Conservation (phyloP, 2,329 filamentous ascomycete genomes). For the Penicillium sp. region DNA sequence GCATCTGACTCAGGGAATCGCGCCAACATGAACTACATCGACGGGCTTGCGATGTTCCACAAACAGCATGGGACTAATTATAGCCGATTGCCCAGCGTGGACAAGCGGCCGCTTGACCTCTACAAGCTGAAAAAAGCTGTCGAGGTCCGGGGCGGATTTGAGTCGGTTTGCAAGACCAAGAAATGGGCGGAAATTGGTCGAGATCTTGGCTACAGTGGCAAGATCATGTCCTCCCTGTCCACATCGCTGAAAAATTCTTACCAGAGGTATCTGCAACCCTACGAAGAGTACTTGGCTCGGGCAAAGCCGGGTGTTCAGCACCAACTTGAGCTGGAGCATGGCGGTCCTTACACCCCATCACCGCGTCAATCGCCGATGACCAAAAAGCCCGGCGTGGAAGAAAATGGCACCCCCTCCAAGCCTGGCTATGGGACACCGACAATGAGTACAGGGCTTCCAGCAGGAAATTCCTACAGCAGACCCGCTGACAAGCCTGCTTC, state of each 20-base stretch:
- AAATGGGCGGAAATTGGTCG: slow-evolving; percentile 99
- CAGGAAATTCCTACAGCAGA: slow-evolving; percentile 47
- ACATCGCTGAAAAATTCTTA: slow-evolving; percentile 98
- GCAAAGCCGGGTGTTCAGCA: slow-evolving; percentile 96
- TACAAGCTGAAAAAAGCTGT: slow-evolving; percentile 97
- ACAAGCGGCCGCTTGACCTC: slow-evolving; percentile 92
- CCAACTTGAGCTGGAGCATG: slow-evolving; percentile 86
- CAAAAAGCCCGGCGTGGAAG: slow-evolving; percentile 35
- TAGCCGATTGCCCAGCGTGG: slow-evolving; percentile 89
- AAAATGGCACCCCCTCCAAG: slow-evolving; percentile 42
- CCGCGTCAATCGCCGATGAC: slow-evolving; percentile 70
- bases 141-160: slow-evolving; percentile 88
- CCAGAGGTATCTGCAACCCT: slow-evolving; percentile 92
- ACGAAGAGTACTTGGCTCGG: slow-evolving; percentile 85
- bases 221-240: slow-evolving; percentile 98
- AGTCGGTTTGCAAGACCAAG: slow-evolving; percentile 93
- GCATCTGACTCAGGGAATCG: slow-evolving; percentile 63
- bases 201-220: slow-evolving; percentile 94
- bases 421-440: slow-evolving; percentile 63
- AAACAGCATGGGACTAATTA: slow-evolving; percentile 93
- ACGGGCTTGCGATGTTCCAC: slow-evolving; percentile 92
- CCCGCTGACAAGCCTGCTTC: slow-evolving; percentile 31
- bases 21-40: slow-evolving; percentile 91
- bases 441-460: slow-evolving; percentile 50
- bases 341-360: slow-evolving; percentile 76